phyloP scores from a whole-genome alignment of 2,329 filamentous ascomycete genomes.

The Incumbomyces lentus region DNA sequence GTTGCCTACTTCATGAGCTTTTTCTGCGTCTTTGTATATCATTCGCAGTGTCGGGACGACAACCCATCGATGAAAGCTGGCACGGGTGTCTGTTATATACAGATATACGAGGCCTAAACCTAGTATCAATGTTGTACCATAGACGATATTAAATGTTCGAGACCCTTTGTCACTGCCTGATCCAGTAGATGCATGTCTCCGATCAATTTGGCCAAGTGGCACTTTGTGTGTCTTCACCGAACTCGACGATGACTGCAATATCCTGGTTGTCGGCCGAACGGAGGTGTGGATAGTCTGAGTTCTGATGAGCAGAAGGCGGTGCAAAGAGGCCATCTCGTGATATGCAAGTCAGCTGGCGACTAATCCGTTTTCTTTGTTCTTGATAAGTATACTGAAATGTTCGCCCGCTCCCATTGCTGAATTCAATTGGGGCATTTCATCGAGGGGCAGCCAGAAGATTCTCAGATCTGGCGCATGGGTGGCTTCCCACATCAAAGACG shows the following conservation, averaged over 20 bases:
- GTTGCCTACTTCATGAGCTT: constrained; percentile 78
- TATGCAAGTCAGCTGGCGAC: too few relatives aligned
- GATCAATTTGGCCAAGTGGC: too few relatives aligned
- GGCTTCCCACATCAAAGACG: too few relatives aligned
- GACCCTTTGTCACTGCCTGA: constrained; percentile 21
- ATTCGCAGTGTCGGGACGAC: constrained; percentile 40
- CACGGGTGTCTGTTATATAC: constrained; percentile 65
- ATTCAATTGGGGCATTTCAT: too few relatives aligned
- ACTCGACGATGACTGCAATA: background rate
- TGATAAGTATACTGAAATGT: too few relatives aligned
- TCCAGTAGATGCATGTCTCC: constrained; percentile 18
- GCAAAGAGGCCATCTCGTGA: too few relatives aligned
- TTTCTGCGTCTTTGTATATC: constrained; percentile 50
- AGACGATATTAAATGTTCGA: constrained; percentile 40
- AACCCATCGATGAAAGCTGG: constrained; percentile 58
- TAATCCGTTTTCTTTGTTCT: too few relatives aligned
- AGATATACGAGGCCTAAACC: constrained; percentile 45
- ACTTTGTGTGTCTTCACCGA: background rate
- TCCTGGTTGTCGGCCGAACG: background rate
- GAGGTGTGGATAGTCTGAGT: too few relatives aligned
- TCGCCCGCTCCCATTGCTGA: too few relatives aligned
- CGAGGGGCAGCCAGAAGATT: too few relatives aligned
- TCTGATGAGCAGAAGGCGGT: too few relatives aligned
- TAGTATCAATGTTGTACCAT: constrained; percentile 45
- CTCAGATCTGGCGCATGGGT: too few relatives aligned